Evolutionary conservation across 768 basidiomycete genomes (phyloP), one percentile per base, ranked within the genome.

Genomic region (Dacryopinax primogenitus): DNA sequence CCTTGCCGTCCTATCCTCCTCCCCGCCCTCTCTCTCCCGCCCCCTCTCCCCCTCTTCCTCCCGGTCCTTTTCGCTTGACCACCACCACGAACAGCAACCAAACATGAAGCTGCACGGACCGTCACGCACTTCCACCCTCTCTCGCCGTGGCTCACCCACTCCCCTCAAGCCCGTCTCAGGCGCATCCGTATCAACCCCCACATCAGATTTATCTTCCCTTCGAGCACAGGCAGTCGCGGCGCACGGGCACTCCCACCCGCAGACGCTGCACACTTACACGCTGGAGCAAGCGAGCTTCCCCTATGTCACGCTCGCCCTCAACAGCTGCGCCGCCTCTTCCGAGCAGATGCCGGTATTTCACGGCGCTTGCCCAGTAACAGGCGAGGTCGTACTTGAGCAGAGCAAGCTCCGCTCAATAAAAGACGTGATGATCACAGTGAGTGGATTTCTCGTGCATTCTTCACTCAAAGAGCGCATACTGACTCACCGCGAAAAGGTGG

Each of bases 331-430:
- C 3, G 30, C 4, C 51, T 58, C 51, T 15, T 30, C 51, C 4
- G 51, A 58, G 13, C 51, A 58, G 51, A 58, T 58, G 51, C 51
- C 51, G 26, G 51, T 58, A 6, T 58, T 58, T 21, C 51, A 58
- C 51, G 51, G 51, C 30, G 26, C 23, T 3, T 58, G 51, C 51
- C 51, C 51, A 58, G 51, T 58, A 6, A 58, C 51, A 30, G 51
- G 51, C 30, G 51, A 58, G 51, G 51, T 58, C 23, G 51, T 58
- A 11, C 51, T 58, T 18, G 51, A 58, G 51, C 13, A 58, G 51
- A 4, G 4, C 51, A 58, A 58, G 51, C 51, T 58, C 13, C 23
- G 51, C 26, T 58, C 51, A 28, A 58, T 58, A 3, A 58, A 58
- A 30, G 51, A 58, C 26, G 51, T 58, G 13, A 58, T 58, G 51